Conservation (phyloP, 768 basidiomycete species). For the Lanmaoa rubissima region DNA sequence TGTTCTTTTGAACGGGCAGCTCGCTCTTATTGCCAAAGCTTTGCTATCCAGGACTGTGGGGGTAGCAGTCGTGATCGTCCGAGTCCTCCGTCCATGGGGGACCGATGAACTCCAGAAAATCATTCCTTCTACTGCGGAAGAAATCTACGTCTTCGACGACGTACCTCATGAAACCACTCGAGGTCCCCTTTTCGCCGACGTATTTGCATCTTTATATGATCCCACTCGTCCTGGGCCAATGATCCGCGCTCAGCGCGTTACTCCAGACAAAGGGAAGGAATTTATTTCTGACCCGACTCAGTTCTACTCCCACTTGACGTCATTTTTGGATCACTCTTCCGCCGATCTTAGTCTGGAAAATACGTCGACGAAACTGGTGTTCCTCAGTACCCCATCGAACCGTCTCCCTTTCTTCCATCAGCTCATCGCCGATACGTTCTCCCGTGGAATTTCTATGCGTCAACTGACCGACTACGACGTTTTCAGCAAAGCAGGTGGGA, state of each 20-base stretch:
- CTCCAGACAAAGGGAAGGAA: conserved; percentile 53
- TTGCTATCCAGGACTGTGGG: conserved; percentile 43
- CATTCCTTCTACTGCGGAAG: conserved; percentile 57
- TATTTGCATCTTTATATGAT: conserved; percentile 58
- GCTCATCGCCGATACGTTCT: conserved; percentile 56
- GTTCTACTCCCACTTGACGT: conserved; percentile 43
- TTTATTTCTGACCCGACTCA: conserved; percentile 44
- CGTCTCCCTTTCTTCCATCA: conserved; percentile 48
- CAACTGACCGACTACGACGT: conserved; percentile 71
- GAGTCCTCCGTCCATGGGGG: conserved; percentile 84
- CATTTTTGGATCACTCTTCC: conserved; percentile 27
- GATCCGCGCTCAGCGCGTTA: conserved; percentile 57
- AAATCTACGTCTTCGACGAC: conserved; percentile 77
- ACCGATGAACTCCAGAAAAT: conserved; percentile 56
- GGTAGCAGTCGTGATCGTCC: conserved; percentile 67
- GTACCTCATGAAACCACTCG: conserved; percentile 60
- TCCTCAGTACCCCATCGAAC: conserved; percentile 50
- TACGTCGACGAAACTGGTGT: conserved; percentile 41
- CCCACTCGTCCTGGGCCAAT: conserved; percentile 33
- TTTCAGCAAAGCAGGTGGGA: conserved; percentile 69
- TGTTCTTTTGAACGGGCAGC: conserved; percentile 72
- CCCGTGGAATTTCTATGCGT: conserved; percentile 51
- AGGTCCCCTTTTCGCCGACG: conserved; percentile 70
- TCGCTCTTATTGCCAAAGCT: conserved; percentile 63
- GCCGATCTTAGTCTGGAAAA: conserved; percentile 26